Evolutionary conservation across 2,329 filamentous ascomycete genomes (phyloP).

Genomic region (Corinectria fuckeliana): DNA sequence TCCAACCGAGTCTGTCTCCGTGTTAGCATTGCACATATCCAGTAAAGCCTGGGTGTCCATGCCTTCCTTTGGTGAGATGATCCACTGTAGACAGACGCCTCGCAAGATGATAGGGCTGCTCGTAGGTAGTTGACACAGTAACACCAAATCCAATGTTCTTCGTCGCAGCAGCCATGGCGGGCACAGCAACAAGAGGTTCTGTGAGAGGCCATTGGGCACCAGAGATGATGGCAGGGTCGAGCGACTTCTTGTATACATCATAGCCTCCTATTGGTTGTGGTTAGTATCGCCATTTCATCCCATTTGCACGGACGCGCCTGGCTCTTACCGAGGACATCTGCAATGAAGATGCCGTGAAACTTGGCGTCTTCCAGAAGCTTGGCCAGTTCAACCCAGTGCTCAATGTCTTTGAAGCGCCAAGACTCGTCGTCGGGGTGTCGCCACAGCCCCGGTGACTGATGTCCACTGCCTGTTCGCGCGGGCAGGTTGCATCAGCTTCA

Average conservation of each 20-base stretch:
- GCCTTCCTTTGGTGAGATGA: slow-evolving; percentile 69
- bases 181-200: slow-evolving; percentile 68
- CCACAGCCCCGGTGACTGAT: slow-evolving; percentile 59
- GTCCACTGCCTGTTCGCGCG: slow-evolving; percentile 45
- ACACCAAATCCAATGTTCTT: slow-evolving; percentile 73
- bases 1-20: slow-evolving; percentile 58
- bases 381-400: slow-evolving; percentile 67
- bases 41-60: not conserved
- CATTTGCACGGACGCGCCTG: fast-evolving
- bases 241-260: slow-evolving; percentile 70
- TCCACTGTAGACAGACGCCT: slow-evolving; percentile 70
- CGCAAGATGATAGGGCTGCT: slow-evolving; percentile 73
- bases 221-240: slow-evolving; percentile 65
- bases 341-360: slow-evolving; percentile 72
- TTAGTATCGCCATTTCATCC: not conserved
- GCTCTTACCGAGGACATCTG: slow-evolving; percentile 62
- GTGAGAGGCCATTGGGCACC: slow-evolving; percentile 76
- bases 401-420: slow-evolving; percentile 63
- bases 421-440: slow-evolving; percentile 70
- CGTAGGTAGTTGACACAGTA: slow-evolving; percentile 73
- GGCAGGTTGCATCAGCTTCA: slow-evolving; percentile 26
- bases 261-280: slow-evolving; percentile 58
- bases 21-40: slow-evolving; percentile 2
- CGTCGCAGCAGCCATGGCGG: slow-evolving; percentile 74
- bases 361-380: slow-evolving; percentile 66